Conservation (phyloP, 768 basidiomycete species). For the Pulveroboletus frians region DNA sequence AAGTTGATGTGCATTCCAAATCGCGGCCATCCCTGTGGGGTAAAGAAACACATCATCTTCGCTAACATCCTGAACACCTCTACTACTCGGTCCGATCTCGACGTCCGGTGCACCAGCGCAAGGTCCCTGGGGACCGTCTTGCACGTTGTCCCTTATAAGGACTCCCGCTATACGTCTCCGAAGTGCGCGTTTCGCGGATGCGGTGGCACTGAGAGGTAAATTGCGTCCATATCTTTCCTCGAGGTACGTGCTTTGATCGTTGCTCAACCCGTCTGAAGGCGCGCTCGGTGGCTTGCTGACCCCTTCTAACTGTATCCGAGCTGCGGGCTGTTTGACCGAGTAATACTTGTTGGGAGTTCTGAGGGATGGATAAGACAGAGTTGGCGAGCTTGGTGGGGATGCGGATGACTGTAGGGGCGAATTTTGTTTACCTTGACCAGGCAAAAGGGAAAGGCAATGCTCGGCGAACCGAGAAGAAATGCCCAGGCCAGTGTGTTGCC, state of each 20-base stretch:
- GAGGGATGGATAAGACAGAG: conserved; percentile 29
- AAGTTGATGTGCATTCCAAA: conserved; percentile 86
- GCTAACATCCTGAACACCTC: conserved; percentile 63
- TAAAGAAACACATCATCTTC: conserved; percentile 89
- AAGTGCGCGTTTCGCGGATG: conserved; percentile 80
- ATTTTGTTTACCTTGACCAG: conserved; percentile 33
- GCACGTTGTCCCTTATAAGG: conserved; percentile 52
- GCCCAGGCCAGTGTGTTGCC: conserved; percentile 92
- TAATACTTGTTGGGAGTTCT: conserved; percentile 58
- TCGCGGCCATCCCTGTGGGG: conserved; percentile 88
- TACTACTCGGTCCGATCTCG: conserved; percentile 55
- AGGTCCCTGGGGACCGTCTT: conserved; percentile 31
- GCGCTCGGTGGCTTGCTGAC: conserved; percentile 3
- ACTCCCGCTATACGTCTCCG: conserved; percentile 89
- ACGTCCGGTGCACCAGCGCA: conserved; percentile 43
- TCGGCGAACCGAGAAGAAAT: conserved; percentile 87
- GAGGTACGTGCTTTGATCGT: conserved; percentile 70
- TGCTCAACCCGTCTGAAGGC: conserved; percentile 44
- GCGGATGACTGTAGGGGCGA: conserved; percentile 17
- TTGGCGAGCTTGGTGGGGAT: conserved; percentile 23
- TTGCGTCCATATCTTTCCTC: conserved; percentile 96
- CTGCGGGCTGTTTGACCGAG: conserved; percentile 28
- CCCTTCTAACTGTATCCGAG: conserved; percentile 5
- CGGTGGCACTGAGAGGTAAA: conserved; percentile 64
- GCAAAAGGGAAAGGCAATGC: conserved; percentile 68